Base-by-base conservation (phyloP, 2,329 filamentous ascomycete genomes). In the Scedosporium minutisporum region DNA sequence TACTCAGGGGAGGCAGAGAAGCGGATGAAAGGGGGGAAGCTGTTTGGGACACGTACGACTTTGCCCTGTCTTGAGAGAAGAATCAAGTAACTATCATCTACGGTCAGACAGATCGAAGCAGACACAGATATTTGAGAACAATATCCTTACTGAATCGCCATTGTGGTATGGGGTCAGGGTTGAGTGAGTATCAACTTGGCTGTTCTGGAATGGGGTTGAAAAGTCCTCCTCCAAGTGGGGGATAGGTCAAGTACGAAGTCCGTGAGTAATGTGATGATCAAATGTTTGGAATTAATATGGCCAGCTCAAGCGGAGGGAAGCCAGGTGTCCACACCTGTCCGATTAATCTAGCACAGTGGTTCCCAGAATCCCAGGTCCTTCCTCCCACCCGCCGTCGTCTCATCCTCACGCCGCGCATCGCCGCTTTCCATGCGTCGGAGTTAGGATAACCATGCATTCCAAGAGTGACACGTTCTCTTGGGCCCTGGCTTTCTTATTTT, bases 61-160 rank as follows among this genome's bases (percentile, higher is more conserved):
- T 99, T 99, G 81, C 95, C 95, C 83, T 99, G 95, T 72, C 95
- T 87, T 67, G 93, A 97, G 69, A 99, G 88, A 75, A 99, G 86
- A 76, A 99, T 97, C 70, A 99, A 82, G 76, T 99, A 99, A 81
- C 95, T 97, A 62, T 63, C 62, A 61, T 64, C 55, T 64, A 57
- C 42, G 21, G 69, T 71, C 64, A 71, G 69, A 58, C 5, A 3
- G 14, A 25, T 23, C 25, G 41, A 51, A n/a, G 51, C 7, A 55
- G 12, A 25, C 18, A 23, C 16, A 25, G 18, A 29, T 25, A 42
- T 29, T 25, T 21, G 9, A 57, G 42, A 58, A 23, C 12, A 64
- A 63, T 57, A 60, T 65, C 63, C 76, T 67, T 72, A 79, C 77
- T 78, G 76, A 66, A 79, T 78, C 64, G 77, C 77, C 77, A 79